Conservation (phyloP, 2,329 filamentous ascomycete species). For the Sclerotinia spermophila region DNA sequence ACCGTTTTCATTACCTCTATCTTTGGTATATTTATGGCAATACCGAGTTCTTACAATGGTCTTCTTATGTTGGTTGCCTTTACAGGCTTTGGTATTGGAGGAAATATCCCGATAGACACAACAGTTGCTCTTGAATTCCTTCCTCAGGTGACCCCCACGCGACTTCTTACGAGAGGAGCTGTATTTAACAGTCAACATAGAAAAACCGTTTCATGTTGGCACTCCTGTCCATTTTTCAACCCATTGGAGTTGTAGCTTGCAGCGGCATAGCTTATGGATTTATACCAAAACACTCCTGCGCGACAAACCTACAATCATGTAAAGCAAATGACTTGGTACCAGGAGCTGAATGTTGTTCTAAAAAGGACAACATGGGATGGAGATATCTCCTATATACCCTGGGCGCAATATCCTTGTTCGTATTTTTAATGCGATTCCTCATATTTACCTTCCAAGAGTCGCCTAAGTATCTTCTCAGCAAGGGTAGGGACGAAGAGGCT, state of each 20-base stretch:
- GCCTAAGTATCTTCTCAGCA: conserved; percentile 55
- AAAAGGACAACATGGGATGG: conserved; percentile 54
- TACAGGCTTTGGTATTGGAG: conserved; percentile 32
- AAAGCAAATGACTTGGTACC: conserved; percentile 26
- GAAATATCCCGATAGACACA: conserved; percentile 35
- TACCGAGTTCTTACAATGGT: conserved; percentile 23
- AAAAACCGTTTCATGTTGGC: conserved; percentile 31
- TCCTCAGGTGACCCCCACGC: conserved; percentile 23
- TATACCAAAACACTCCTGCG: conserved; percentile 28
- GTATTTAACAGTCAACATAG: conserved; percentile 15
- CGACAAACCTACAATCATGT: conserved; percentile 19
- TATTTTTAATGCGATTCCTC: conserved; percentile 53
- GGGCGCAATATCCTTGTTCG: conserved; percentile 51
- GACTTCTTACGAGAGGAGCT: neutral
- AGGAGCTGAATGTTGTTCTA: conserved; percentile 31
- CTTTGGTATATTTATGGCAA: conserved; percentile 28
- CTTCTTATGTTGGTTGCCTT: conserved; percentile 25
- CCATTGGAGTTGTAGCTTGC: conserved; percentile 29
- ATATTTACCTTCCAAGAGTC: conserved; percentile 56
- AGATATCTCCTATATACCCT: conserved; percentile 54
- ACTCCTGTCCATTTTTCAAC: conserved; percentile 31
- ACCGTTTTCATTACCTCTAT: conserved; percentile 25
- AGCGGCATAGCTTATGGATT: conserved; percentile 30
- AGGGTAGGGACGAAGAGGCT: conserved; percentile 50
- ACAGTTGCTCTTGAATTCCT: conserved; percentile 33